phyloP scores from a whole-genome alignment of 129 eudicot species.

The Kitagawia praeruptora region DNA sequence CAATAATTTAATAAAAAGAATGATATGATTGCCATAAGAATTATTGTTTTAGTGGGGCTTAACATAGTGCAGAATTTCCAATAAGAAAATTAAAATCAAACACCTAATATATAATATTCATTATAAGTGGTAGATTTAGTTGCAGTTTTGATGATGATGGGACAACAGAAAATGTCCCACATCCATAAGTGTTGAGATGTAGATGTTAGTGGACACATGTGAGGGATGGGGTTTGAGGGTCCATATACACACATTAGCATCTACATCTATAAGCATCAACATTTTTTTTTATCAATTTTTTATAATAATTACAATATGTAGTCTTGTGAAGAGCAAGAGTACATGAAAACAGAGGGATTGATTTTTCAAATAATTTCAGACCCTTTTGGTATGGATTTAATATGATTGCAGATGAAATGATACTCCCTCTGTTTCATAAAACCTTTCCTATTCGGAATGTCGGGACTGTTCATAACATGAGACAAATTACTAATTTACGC shows the following conservation, averaged over 20 bases:
- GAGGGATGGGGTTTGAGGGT: neutral
- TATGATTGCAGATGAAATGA: neutral
- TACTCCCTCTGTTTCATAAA: too few relatives aligned
- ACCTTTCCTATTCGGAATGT: too few relatives aligned
- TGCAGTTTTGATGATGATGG: constrained; percentile 4
- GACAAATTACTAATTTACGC: too few relatives aligned
- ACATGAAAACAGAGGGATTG: neutral
- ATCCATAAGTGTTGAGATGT: constrained; percentile 3
- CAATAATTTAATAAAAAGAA: neutral
- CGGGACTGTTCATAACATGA: too few relatives aligned
- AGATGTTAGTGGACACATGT: constrained; percentile 3
- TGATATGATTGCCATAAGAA: neutral
- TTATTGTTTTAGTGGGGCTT: constrained; percentile 4
- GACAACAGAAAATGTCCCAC: neutral
- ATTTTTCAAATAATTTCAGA: neutral
- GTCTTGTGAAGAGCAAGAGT: too few relatives aligned
- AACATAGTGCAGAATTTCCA: neutral
- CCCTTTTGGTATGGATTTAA: too few relatives aligned
- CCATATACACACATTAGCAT: neutral
- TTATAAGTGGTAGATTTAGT: neutral
- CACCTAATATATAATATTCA: neutral
- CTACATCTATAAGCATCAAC: neutral
- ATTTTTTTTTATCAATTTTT: neutral
- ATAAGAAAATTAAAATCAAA: neutral
- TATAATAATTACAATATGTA: too few relatives aligned